Evolutionary conservation across 305 asterid species (phyloP).

Genomic region (Solanum hybrid): DNA sequence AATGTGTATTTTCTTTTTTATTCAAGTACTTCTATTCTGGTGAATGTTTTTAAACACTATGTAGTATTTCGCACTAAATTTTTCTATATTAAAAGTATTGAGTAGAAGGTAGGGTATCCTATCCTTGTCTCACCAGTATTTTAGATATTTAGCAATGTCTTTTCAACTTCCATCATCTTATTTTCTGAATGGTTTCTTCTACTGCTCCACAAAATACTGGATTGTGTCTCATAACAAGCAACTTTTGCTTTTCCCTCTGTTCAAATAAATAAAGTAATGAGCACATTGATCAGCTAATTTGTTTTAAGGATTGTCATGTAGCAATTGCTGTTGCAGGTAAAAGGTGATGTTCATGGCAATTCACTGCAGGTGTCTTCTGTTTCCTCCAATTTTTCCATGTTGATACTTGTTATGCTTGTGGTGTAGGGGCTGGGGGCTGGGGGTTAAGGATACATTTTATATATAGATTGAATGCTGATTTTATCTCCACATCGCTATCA

Average conservation of each 20-base stretch:
- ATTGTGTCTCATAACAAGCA: constrained; percentile 1
- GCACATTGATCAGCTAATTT: constrained; percentile 19
- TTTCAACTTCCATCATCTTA: constrained; percentile 1
- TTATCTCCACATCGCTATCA: not conserved
- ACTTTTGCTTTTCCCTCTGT: constrained; percentile 5
- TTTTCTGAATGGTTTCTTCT: not conserved
- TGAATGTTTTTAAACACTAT: constrained; percentile 40
- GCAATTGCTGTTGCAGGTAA: constrained; percentile 41
- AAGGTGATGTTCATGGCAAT: constrained; percentile 26
- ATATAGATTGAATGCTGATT: not conserved
- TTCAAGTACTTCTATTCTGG: constrained; percentile 16
- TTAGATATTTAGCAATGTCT: constrained; percentile 16
- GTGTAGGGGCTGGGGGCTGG: not conserved
- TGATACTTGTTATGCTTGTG: not conserved
- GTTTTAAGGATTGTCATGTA: constrained; percentile 18
- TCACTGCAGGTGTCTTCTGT: constrained; percentile 19
- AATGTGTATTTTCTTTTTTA: constrained; percentile 39
- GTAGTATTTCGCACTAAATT: constrained; percentile 29
- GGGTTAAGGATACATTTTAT: not conserved
- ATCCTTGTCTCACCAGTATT: constrained; percentile 15
- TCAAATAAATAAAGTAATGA: not conserved
- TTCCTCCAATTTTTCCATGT: not conserved
- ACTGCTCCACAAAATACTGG: not conserved
- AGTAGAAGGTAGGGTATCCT: constrained; percentile 19
- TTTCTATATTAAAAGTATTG: constrained; percentile 34